Evolutionary conservation across 1,139 yeast species (phyloP), one percentile per base, ranked within the genome.

Genomic region (Zygosaccharomyces sapae): DNA sequence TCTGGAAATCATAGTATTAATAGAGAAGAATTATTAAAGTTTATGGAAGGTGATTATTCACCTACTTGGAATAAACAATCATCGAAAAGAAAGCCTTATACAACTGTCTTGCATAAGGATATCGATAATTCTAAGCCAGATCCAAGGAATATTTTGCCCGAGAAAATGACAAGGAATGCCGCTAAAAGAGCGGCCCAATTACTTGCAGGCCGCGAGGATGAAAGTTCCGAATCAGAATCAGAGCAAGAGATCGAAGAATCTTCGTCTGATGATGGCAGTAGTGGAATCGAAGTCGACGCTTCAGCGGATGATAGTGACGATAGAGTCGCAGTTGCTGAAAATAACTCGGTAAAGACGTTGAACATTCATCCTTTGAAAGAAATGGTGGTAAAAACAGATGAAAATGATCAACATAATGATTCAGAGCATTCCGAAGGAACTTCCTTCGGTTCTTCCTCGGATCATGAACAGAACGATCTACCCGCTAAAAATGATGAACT

Each of bases 41-140:
- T 59, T 41, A 52, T 63, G 39, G 59, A 59, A 31, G 62, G 58
- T 12, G 54, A 60, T 30, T 45, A 53, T 19, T 40, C 54, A 7
- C 58, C 63, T 10, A 52, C 54, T 6, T 45, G 48, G 50, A 38
- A 47, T n/a, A 35, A 18, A 12, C 44, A 35, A 18, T 22, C 31
- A 4, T 29, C 46, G 13, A 51, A 54, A 38, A 59, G 49, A 33
- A 68, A 63, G 34, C 67, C 65, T 30, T 57, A 67, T 35, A 61
- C 69, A 1, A 63, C 69, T 1, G 65, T 66, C n/a, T 52, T 67
- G 16, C 55, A 57, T 41, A 66, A 60, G 40, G 65, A 63, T 38
- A 55, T 67, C 18, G 68, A 63, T 44, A 61, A 62, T 40, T 58
- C 67, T 1, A 57, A 58, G 33, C 65, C 66, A 24, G 65, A 61